These are phyloP conservation scores for Pseudogymnoascus sp. DNA, from an alignment of 2,329 filamentous ascomycete species.

Conservation along the genomic window DNA sequence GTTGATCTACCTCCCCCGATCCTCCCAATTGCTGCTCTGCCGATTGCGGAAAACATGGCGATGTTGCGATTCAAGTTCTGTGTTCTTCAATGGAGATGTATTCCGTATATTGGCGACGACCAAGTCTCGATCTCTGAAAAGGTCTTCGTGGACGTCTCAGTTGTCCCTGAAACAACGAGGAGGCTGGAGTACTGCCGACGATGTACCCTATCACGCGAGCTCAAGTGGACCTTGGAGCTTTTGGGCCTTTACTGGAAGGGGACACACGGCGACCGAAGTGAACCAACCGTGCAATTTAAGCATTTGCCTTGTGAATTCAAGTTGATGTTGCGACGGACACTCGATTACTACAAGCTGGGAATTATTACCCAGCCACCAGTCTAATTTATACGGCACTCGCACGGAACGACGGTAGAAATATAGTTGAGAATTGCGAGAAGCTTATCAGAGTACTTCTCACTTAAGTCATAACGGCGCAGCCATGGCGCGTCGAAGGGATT, in stretches of 20 bases:
- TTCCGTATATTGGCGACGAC: not conserved
- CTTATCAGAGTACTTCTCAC: slow-evolving; percentile 36
- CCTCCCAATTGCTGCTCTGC: slow-evolving; percentile 25
- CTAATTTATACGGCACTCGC: slow-evolving; percentile 2
- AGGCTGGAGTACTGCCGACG: slow-evolving; percentile 2
- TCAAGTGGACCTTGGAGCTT: not conserved
- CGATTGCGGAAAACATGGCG: slow-evolving; percentile 27
- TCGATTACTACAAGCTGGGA: not conserved
- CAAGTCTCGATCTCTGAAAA: slow-evolving; percentile 1
- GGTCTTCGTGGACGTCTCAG: not conserved
- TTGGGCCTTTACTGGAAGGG: not conserved
- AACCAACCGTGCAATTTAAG: not conserved
- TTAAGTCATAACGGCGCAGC: slow-evolving; percentile 30
- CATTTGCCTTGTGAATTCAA: slow-evolving; percentile 7
- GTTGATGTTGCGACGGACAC: not conserved
- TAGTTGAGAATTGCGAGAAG: slow-evolving; percentile 15
- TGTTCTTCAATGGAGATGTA: not conserved
- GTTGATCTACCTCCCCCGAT: slow-evolving; percentile 20
- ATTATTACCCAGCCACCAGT: not conserved
- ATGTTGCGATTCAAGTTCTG: not conserved
- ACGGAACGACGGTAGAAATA: slow-evolving; percentile 10
- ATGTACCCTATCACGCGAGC: slow-evolving; percentile 8
- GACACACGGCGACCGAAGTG: not conserved
- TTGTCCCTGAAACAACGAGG: slow-evolving; percentile 9
- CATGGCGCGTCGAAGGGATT: slow-evolving; percentile 53